Percentiles rank a stretch among this genome's conserved stretches.
These are phyloP conservation scores for Penicillium atrosanguineum DNA, from an alignment of 495 filamentous ascomycete genomes.

Conservation along the genomic window DNA sequence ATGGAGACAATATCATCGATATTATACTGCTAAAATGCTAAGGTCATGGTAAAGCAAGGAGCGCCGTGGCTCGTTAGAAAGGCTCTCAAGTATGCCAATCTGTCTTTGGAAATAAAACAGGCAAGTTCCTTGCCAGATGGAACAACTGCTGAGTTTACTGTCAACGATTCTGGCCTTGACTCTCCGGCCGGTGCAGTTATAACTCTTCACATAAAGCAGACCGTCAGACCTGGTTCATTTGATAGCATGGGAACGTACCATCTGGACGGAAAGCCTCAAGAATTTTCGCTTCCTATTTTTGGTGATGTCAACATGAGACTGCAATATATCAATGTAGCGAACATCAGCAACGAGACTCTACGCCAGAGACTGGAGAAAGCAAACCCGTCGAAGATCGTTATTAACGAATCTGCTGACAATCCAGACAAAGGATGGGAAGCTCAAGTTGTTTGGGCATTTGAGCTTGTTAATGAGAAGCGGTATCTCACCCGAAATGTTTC, in stretches of 20 bases:
- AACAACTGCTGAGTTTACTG: neutral
- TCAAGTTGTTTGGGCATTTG: conserved; percentile 20
- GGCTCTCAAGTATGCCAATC: conserved; percentile 10
- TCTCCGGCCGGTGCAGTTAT: neutral
- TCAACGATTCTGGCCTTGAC: neutral
- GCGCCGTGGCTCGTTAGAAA: conserved; percentile 20
- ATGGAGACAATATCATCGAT: neutral
- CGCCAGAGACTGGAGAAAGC: conserved; percentile 1
- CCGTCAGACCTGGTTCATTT: conserved; percentile 14
- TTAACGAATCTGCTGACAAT: conserved; percentile 20
- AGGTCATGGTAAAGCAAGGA: conserved; percentile 15
- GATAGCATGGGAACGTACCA: conserved; percentile 13
- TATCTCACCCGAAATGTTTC: conserved; percentile 15
- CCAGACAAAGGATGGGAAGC: conserved; percentile 16
- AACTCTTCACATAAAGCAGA: conserved; percentile 16
- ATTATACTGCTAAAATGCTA: neutral
- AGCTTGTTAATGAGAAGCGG: conserved; percentile 12
- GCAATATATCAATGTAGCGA: conserved; percentile 2
- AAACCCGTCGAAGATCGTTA: conserved; percentile 6
- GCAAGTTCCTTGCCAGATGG: neutral
- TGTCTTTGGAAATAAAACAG: conserved; percentile 17
- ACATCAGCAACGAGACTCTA: conserved; percentile 10
- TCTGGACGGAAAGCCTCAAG: conserved; percentile 9
- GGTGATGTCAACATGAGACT: conserved; percentile 16
- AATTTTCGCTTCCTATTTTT: conserved; percentile 18